A percentile compares a stretch with the other conserved stretches of the same genome.
phyloP scores from a whole-genome alignment of 768 basidiomycete genomes.

The button mushroom (Agaricus bisporus) region DNA sequence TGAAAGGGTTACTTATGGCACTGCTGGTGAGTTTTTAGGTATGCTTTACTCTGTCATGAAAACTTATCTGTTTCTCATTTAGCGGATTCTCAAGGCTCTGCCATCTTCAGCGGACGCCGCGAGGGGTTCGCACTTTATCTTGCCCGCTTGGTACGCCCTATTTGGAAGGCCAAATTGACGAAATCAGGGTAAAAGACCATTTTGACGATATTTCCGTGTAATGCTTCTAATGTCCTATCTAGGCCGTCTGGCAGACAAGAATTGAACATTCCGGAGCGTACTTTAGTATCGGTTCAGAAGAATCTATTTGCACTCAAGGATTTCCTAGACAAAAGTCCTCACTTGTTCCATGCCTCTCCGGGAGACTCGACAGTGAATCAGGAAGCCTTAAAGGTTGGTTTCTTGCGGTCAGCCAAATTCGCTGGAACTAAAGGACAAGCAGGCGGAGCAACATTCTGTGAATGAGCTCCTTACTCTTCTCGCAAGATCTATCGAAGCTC shows the following conservation, averaged over 20 bases:
- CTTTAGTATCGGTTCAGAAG: conserved; percentile 67
- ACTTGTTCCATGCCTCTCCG: conserved; percentile 79
- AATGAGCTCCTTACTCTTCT: conserved; percentile 70
- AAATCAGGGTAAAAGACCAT: conserved; percentile 39
- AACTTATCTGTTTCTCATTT: not conserved
- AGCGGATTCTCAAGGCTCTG: conserved; percentile 68
- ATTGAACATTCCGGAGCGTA: conserved; percentile 57
- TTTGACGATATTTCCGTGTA: not conserved
- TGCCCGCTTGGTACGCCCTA: conserved; percentile 73
- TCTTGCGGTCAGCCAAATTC: not conserved
- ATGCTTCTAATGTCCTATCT: conserved; percentile 1
- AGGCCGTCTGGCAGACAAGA: conserved; percentile 36
- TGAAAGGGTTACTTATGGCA: conserved; percentile 71
- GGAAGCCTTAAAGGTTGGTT: conserved; percentile 80
- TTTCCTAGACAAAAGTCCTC: conserved; percentile 75
- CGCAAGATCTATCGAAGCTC: conserved; percentile 84
- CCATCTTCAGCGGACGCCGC: conserved; percentile 80
- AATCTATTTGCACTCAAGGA: conserved; percentile 74
- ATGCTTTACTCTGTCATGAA: not conserved
- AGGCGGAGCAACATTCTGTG: conserved; percentile 84
- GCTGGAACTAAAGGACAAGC: conserved; percentile 4
- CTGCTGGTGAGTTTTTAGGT: conserved; percentile 36
- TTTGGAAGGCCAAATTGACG: conserved; percentile 84
- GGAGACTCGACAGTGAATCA: conserved; percentile 62
- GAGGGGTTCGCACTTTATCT: conserved; percentile 88